These are phyloP conservation scores for Oemleria cerasiformis DNA, from an alignment of 306 rosid species.

Conservation along the genomic window DNA sequence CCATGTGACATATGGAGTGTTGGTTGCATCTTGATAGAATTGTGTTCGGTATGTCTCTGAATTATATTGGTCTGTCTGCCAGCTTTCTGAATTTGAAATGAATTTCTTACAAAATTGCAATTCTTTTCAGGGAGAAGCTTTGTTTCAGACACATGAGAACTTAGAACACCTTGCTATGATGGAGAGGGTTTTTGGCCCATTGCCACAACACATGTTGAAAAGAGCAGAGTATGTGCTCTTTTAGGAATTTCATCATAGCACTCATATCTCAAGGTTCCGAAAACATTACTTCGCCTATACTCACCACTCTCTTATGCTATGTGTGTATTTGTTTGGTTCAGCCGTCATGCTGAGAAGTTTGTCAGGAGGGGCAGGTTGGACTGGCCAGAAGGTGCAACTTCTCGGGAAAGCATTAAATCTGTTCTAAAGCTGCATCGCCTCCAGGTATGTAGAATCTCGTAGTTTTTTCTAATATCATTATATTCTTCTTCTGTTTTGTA, in stretches of 20 bases:
- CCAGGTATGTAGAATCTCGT: conserved; percentile 42
- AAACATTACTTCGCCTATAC: neutral
- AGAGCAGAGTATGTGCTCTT: conserved; percentile 56
- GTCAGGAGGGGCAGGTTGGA: conserved; percentile 67
- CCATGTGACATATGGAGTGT: conserved; percentile 88
- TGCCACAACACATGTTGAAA: conserved; percentile 66
- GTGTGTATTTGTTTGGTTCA: conserved; percentile 13
- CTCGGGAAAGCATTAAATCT: conserved; percentile 77
- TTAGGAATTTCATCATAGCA: neutral
- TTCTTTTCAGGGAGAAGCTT: conserved; percentile 66
- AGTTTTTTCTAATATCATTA: neutral
- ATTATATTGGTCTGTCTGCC: neutral
- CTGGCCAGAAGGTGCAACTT: conserved; percentile 84
- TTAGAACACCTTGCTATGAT: conserved; percentile 89
- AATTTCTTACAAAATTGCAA: neutral
- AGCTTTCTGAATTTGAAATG: neutral
- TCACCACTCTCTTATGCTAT: neutral
- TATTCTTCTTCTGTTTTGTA: neutral
- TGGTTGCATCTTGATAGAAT: conserved; percentile 77
- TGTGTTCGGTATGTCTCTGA: conserved; percentile 58
- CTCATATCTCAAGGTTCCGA: neutral
- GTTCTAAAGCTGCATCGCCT: conserved; percentile 68
- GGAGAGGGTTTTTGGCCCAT: conserved; percentile 78
- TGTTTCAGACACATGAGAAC: conserved; percentile 86
- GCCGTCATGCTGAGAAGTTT: conserved; percentile 75